Conservation (phyloP, 1,139 yeast species). For the Candida mesenterica region DNA sequence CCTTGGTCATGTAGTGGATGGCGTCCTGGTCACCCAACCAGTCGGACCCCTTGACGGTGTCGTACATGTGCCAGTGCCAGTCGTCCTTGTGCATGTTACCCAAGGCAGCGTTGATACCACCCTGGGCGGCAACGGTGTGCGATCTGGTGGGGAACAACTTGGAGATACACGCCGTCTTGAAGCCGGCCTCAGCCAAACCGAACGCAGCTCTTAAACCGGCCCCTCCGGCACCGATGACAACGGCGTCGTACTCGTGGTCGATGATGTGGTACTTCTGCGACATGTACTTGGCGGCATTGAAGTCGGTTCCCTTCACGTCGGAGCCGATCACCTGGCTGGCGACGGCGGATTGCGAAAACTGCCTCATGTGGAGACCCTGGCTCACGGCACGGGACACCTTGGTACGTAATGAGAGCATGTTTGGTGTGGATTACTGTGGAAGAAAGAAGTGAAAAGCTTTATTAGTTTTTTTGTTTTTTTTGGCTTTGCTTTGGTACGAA, state of each 20-base stretch:
- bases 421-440: slow-evolving; percentile 5
- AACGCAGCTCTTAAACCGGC: slow-evolving; percentile 99
- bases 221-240: slow-evolving; percentile 99
- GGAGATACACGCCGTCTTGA: slow-evolving; percentile 95
- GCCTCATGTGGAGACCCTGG: slow-evolving; percentile 5
- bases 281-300: slow-evolving; percentile 39
- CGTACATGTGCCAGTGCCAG: slow-evolving; percentile 99
- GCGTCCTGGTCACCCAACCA: slow-evolving; percentile 99
- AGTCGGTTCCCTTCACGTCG: slow-evolving; percentile 50
- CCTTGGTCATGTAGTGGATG: slow-evolving; percentile 97
- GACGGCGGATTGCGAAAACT: slow-evolving; percentile 30
- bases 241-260: slow-evolving; percentile 97
- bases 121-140: slow-evolving; percentile 99
- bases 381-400: slow-evolving; percentile 9
- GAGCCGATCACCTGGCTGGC: slow-evolving; percentile 40
- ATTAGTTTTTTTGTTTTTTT: background rate
- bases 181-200: slow-evolving; percentile 96
- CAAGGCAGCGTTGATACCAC: slow-evolving; percentile 98
- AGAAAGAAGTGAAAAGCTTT: background rate
- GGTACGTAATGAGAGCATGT: slow-evolving; percentile 17
- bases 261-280: slow-evolving; percentile 84
- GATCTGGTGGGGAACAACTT: slow-evolving; percentile 98
- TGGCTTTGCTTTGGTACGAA: no score
- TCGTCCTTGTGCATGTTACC: slow-evolving; percentile 97
- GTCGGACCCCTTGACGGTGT: slow-evolving; percentile 99